Percentiles rank a stretch among this genome's conserved stretches.
Evolutionary conservation across 768 basidiomycete genomes (phyloP).

Genomic region (Lentinula boryana): DNA sequence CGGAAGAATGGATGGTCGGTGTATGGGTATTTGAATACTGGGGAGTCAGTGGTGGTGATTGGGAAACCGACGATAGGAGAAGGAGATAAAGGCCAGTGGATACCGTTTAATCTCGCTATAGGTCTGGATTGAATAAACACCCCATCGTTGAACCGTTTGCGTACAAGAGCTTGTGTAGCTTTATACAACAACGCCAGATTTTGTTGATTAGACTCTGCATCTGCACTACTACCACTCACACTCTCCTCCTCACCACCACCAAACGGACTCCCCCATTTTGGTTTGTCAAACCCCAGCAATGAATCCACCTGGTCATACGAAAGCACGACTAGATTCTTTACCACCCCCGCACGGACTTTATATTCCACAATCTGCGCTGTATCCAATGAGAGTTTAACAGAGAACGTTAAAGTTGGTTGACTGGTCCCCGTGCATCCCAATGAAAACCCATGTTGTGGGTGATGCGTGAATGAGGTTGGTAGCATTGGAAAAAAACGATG

Average conservation of each 20-base stretch:
- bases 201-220: background rate
- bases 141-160: slow-evolving; percentile 15
- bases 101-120: slow-evolving; percentile 19
- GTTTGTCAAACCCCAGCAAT: slow-evolving; percentile 26
- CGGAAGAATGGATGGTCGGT: too few relatives aligned
- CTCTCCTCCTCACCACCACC: slow-evolving; percentile 18
- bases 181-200: slow-evolving; percentile 20
- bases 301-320: slow-evolving; percentile 67
- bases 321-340: slow-evolving; percentile 59
- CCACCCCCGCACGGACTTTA: slow-evolving; percentile 62
- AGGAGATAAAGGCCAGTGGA: slow-evolving; percentile 10
- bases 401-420: slow-evolving; percentile 75
- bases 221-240: background rate
- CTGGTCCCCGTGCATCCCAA: slow-evolving; percentile 20
- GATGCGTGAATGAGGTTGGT: slow-evolving; percentile 50
- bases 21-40: background rate
- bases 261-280: slow-evolving; percentile 35
- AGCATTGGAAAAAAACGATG: slow-evolving; percentile 69
- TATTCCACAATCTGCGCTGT: slow-evolving; percentile 65
- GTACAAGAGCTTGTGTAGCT: slow-evolving; percentile 11
- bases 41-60: too few relatives aligned
- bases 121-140: slow-evolving; percentile 19
- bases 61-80: slow-evolving; percentile 12
- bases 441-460: slow-evolving; percentile 34
- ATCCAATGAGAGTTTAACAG: slow-evolving; percentile 52